A percentile compares a stretch with the other conserved stretches of the same genome.
Evolutionary conservation across 176 grass and related monocot species (phyloP).

Genomic region (Puccinellia tenuiflora): DNA sequence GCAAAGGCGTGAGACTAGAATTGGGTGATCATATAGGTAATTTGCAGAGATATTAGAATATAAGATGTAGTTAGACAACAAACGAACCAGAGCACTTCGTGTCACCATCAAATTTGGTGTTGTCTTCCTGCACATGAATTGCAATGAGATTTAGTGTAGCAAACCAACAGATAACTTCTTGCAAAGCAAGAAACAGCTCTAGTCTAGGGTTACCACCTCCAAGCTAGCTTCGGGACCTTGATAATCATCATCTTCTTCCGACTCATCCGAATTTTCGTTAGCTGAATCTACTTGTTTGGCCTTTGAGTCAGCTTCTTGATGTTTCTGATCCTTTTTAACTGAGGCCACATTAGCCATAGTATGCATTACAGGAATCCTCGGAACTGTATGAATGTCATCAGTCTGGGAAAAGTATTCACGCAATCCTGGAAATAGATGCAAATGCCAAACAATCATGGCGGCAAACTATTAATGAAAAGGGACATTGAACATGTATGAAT

Average conservation of each 20-base stretch:
- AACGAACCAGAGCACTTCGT: conserved; percentile 50
- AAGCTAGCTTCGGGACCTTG: conserved; percentile 51
- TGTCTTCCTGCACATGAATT: conserved; percentile 43
- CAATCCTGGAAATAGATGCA: conserved; percentile 59
- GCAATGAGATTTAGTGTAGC: conserved; percentile 10
- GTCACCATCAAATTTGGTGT: conserved; percentile 40
- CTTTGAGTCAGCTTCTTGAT: conserved; percentile 28
- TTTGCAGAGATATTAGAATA: conserved; percentile 17
- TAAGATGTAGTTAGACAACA: conserved; percentile 8
- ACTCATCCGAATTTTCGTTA: conserved; percentile 43
- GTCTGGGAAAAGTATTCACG: conserved; percentile 90
- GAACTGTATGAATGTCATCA: conserved; percentile 58
- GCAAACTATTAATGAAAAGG: conserved; percentile 4
- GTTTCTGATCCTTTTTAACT: conserved; percentile 46
- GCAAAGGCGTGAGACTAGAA: conserved; percentile 4
- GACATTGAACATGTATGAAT: neutral
- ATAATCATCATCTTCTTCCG: conserved; percentile 92
- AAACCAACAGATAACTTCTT: conserved; percentile 14
- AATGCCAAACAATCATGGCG: neutral
- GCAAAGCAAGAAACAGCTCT: neutral
- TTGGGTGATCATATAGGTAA: conserved; percentile 14
- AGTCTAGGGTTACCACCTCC: conserved; percentile 44
- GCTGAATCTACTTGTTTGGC: conserved; percentile 25
- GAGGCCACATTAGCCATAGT: conserved; percentile 37
- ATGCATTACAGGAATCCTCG: conserved; percentile 80